phyloP scores from a whole-genome alignment of 148 eudicot genomes.

The Cornus kousa region DNA sequence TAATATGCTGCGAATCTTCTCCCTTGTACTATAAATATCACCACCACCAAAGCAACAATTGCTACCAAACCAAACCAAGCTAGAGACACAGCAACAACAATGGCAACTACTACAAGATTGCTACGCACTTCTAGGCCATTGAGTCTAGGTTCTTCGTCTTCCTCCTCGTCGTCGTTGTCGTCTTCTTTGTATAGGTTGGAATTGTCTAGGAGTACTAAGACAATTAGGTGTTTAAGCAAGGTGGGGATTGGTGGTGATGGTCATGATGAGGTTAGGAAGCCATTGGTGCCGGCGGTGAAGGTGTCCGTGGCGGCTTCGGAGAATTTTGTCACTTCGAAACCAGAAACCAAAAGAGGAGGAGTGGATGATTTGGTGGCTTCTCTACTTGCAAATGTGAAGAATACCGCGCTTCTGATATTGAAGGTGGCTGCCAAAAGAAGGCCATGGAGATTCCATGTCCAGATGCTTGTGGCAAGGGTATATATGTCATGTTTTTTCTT shows the following conservation, averaged over 20 bases:
- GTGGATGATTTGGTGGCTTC: conserved; percentile 11
- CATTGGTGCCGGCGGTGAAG: conserved; percentile 6
- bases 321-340: neutral
- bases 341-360: conserved; percentile 8
- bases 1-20: conserved; percentile 26
- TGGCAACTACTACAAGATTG: conserved; percentile 16
- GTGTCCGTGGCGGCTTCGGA: conserved; percentile 18
- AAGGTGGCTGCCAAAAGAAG: conserved; percentile 17
- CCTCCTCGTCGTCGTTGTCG: neutral
- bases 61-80: neutral
- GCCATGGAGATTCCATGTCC: conserved; percentile 25
- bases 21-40: neutral
- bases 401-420: conserved; percentile 7
- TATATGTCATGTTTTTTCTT: neutral
- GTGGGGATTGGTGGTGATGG: conserved; percentile 14
- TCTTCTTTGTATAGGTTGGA: neutral
- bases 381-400: conserved; percentile 13
- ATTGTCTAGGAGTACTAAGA: no score
- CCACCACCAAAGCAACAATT: neutral
- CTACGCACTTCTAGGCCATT: conserved; percentile 1
- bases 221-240: neutral
- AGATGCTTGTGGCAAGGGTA: conserved; percentile 48
- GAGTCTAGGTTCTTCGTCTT: conserved; percentile 8
- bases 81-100: neutral
- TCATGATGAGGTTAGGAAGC: conserved; percentile 11